Percentiles rank a stretch among this genome's conserved stretches.
Conservation (phyloP, 495 filamentous ascomycete species). For the Pseudomonodictys pantanalensis region DNA sequence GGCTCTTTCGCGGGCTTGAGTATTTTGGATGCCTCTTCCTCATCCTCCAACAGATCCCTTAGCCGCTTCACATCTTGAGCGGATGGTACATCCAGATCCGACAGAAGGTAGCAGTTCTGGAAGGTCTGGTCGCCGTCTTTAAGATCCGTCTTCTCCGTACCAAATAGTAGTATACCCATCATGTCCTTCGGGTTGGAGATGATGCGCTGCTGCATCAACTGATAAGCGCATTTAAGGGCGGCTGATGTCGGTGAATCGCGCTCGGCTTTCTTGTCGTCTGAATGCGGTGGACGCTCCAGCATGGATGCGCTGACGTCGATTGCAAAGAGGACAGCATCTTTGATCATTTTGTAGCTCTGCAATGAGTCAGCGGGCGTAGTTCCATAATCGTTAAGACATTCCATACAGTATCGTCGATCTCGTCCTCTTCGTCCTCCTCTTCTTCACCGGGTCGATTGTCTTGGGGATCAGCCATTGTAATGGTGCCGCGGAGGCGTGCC, state of each 20-base stretch:
- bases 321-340: constrained; percentile 95
- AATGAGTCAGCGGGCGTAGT: constrained; percentile 3
- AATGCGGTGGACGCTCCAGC: constrained; percentile 63
- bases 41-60: constrained; percentile 70
- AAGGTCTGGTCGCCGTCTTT: constrained; percentile 67
- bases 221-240: constrained; percentile 90
- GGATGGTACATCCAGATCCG: constrained; percentile 81
- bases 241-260: constrained; percentile 71
- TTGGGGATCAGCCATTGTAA: constrained; percentile 23
- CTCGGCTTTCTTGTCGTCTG: constrained; percentile 67
- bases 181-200: constrained; percentile 95
- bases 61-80: constrained; percentile 82
- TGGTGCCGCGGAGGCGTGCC: not conserved
- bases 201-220: constrained; percentile 95
- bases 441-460: constrained; percentile 49
- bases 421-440: constrained; percentile 51
- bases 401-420: constrained; percentile 70
- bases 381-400: not conserved
- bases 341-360: constrained; percentile 84
- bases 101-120: constrained; percentile 88
- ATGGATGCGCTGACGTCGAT: constrained; percentile 93
- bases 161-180: constrained; percentile 96
- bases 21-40: constrained; percentile 59
- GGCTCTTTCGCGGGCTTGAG: constrained; percentile 61
- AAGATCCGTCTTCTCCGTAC: constrained; percentile 83